Evolutionary conservation across 2,329 filamentous ascomycete genomes (phyloP).

Genomic region (Cucurbitaria berberidis): DNA sequence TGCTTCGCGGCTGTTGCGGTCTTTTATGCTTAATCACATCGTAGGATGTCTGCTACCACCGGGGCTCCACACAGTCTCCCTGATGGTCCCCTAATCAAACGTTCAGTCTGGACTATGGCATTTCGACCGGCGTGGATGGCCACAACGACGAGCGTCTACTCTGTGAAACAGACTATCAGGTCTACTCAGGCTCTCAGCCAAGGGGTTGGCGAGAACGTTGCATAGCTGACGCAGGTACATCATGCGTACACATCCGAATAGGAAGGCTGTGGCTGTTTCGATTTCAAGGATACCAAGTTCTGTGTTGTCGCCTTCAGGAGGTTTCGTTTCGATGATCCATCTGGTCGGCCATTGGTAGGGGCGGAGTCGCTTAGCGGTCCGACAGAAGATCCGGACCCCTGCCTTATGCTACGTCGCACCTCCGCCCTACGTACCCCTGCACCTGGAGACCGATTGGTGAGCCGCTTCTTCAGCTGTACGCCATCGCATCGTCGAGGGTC

Average conservation of each 20-base stretch:
- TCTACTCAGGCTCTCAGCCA: conserved; percentile 37
- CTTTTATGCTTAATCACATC: conserved; percentile 34
- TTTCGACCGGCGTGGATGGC: conserved; percentile 26
- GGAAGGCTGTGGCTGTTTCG: conserved; percentile 20
- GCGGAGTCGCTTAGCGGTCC: conserved; percentile 35
- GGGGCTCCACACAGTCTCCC: conserved; percentile 8
- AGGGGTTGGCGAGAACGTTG: conserved; percentile 23
- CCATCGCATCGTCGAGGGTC: conserved; percentile 19
- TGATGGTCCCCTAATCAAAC: conserved; percentile 42
- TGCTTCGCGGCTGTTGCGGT: conserved; percentile 11
- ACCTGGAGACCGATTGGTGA: conserved; percentile 34
- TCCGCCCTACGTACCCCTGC: conserved; percentile 24
- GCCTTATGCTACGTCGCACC: conserved; percentile 40
- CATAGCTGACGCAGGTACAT: conserved; percentile 36
- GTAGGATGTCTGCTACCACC: conserved; percentile 15
- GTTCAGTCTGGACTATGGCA: conserved; percentile 27
- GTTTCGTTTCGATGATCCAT: conserved; percentile 36
- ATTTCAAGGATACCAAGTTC: conserved; percentile 20
- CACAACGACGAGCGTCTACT: conserved; percentile 39
- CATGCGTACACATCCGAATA: conserved; percentile 28
- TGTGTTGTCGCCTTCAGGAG: conserved; percentile 19
- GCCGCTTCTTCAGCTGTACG: conserved; percentile 14
- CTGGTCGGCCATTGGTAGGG: conserved; percentile 32
- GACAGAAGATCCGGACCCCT: conserved; percentile 29
- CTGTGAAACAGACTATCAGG: conserved; percentile 39